Evolutionary conservation across 164 flowering plant species (phyloP), one percentile per base, ranked within the genome.

Genomic region (Vitis labrusca): DNA sequence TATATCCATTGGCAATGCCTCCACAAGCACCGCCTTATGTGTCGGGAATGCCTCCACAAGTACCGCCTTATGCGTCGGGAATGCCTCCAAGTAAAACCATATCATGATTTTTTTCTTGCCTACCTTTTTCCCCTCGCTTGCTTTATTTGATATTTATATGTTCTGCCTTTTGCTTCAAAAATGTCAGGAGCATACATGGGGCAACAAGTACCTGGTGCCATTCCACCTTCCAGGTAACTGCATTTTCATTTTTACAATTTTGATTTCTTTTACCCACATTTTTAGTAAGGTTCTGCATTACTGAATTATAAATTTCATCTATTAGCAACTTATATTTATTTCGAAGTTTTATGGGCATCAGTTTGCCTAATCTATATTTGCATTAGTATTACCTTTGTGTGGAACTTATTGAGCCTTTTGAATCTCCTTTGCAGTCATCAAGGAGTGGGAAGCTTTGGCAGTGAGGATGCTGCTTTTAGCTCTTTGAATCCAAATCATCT

Each of bases 81-180:
- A 10, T 80, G 63, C 83, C 84, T 62, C 83, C 82, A 73, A 57
- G 91, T 86, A 83, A 77, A 53, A 16, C 60, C 29, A 48, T 29
- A 8, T 61, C 16, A 16, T 60, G 48, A 66, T 52, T 65, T 52
- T 55, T 5, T 23, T 17, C 58, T 29, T 59, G 1, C 27, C n/a
- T 56, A 3, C 62, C 14, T 19, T 3, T 1, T 37, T 48, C 32
- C 51, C 12, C 19, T 67, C 54, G 11, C 19, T 50, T 51, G 12
- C 17, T 63, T 27, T 16, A 2, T 32, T 63, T 2, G 14, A 17
- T 32, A 12, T 5, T 49, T 16, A 8, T 16, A 53, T 58, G 37
- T 59, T 52, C 48, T 71, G 32, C 68, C 30, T n/a, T 29, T 15
- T 47, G n/a, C 32, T 68, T 52, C 14, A 53, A 62, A 19, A 65